These are phyloP conservation scores for Anthracocystis walkeri DNA, from an alignment of 1,284 basidiomycete species.

Conservation along the genomic window DNA sequence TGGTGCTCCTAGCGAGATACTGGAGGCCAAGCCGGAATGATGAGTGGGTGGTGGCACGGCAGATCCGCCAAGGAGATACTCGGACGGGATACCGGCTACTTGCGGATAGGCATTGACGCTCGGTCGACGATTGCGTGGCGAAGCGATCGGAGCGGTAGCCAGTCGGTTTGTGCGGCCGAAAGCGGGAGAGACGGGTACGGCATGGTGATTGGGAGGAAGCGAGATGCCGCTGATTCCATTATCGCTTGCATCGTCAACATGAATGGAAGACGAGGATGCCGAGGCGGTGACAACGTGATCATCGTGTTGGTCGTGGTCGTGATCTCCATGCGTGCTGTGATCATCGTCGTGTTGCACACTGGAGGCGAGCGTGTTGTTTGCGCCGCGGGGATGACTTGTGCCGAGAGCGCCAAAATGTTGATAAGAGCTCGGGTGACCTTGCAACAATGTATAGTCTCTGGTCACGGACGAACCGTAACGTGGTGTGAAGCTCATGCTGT, in stretches of 20 bases:
- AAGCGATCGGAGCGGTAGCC: conserved; percentile 27
- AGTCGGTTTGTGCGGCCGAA: conserved; percentile 37
- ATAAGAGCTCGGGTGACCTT: conserved; percentile 49
- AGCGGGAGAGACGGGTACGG: conserved; percentile 21
- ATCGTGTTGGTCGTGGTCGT: conserved; percentile 23
- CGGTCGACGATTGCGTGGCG: conserved; percentile 34
- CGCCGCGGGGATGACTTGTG: conserved; percentile 7
- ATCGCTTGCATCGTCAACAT: conserved; percentile 29
- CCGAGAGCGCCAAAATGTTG: conserved; percentile 44
- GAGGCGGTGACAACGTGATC: conserved; percentile 19
- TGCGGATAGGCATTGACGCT: conserved; percentile 49
- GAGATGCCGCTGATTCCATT: conserved; percentile 45
- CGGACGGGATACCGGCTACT: conserved; percentile 50
- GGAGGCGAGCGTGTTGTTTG: conserved; percentile 2
- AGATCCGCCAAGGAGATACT: conserved; percentile 48
- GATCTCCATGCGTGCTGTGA: conserved; percentile 14
- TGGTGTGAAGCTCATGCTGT: conserved; percentile 46
- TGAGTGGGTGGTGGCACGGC: conserved; percentile 43
- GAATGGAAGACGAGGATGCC: conserved; percentile 27
- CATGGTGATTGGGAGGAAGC: conserved; percentile 28
- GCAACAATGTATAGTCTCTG: conserved; percentile 47
- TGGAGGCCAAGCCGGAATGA: conserved; percentile 19
- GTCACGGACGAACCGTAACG: conserved; percentile 54
- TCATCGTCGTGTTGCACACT: conserved; percentile 1
- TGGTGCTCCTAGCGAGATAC: conserved; percentile 29